These are phyloP conservation scores for Neurospora crassa DNA, from an alignment of 2,329 filamentous ascomycete species.

Conservation along the genomic window DNA sequence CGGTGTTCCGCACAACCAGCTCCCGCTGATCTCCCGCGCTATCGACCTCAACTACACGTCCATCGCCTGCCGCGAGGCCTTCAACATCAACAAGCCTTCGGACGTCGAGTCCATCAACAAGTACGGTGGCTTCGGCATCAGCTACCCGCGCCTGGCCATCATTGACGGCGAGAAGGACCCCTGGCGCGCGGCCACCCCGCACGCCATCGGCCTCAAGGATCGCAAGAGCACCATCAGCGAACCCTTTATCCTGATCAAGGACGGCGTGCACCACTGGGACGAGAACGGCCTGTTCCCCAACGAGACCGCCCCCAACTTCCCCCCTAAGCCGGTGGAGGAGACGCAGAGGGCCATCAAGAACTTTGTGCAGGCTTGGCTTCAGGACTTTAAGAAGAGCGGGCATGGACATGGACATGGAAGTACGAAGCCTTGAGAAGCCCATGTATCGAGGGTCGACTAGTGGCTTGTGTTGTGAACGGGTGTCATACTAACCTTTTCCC, in stretches of 20 bases:
- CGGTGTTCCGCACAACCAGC: conserved; percentile 51
- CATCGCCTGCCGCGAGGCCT: conserved; percentile 54
- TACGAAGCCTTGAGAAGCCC: background rate
- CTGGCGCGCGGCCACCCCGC: conserved; percentile 66
- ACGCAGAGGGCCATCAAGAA: conserved; percentile 48
- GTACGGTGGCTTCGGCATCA: conserved; percentile 63
- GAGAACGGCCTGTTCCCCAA: conserved; percentile 59
- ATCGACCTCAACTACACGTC: conserved; percentile 55
- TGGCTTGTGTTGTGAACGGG: background rate
- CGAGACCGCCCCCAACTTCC: conserved; percentile 47
- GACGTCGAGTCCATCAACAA: conserved; percentile 62
- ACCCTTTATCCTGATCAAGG: conserved; percentile 63
- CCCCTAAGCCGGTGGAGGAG: conserved; percentile 47
- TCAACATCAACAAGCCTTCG: conserved; percentile 57
- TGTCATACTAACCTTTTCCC: background rate
- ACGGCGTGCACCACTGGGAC: conserved; percentile 77
- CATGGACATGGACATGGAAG: background rate
- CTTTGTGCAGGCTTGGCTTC: conserved; percentile 60
- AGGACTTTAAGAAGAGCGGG: conserved; percentile 37
- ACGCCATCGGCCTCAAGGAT: conserved; percentile 50
- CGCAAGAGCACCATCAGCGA: conserved; percentile 52
- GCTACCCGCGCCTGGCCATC: conserved; percentile 65
- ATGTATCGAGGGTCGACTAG: background rate
- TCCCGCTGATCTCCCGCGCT: conserved; percentile 63
- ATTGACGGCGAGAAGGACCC: conserved; percentile 73